Evolutionary conservation across 1,284 basidiomycete genomes (phyloP).

Genomic region (Moesziomyces parantarcticus): DNA sequence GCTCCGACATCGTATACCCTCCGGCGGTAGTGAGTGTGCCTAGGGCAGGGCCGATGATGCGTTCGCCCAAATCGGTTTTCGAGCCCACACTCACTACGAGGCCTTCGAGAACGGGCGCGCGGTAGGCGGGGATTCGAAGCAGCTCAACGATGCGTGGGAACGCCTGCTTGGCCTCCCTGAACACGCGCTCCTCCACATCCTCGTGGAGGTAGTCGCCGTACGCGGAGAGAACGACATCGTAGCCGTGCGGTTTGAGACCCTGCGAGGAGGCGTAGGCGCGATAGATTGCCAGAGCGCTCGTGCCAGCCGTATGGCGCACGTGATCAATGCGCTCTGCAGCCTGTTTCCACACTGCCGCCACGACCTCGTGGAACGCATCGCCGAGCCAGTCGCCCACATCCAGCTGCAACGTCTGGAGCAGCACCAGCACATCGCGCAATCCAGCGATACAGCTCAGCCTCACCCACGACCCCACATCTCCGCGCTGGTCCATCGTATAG

Average conservation of each 20-base stretch:
- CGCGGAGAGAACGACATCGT: constrained; percentile 22
- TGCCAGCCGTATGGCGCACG: constrained; percentile 82
- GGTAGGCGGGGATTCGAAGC: constrained; percentile 27
- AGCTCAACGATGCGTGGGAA: constrained; percentile 20
- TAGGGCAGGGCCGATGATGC: constrained; percentile 27
- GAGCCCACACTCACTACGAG: constrained; percentile 42
- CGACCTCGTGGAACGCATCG: constrained; percentile 19
- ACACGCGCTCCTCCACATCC: background rate
- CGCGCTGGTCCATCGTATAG: constrained; percentile 91
- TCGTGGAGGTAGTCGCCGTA: constrained; percentile 5
- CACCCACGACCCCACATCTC: constrained; percentile 97
- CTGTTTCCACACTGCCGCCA: constrained; percentile 81
- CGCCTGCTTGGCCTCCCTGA: constrained; percentile 32
- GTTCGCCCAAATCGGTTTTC: constrained; percentile 47
- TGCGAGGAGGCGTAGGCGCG: background rate
- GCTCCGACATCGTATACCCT: background rate
- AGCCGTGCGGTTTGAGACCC: background rate
- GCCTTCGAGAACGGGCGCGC: constrained; percentile 25
- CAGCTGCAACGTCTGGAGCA: constrained; percentile 59
- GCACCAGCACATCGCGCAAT: constrained; percentile 73
- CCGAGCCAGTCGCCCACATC: constrained; percentile 1
- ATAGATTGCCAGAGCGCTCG: constrained; percentile 56
- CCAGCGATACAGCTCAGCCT: constrained; percentile 79
- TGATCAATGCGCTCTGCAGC: constrained; percentile 90
- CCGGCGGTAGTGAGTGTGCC: constrained; percentile 1